Base-by-base conservation (phyloP, 768 basidiomycete species). In the Grammothele lineata region DNA sequence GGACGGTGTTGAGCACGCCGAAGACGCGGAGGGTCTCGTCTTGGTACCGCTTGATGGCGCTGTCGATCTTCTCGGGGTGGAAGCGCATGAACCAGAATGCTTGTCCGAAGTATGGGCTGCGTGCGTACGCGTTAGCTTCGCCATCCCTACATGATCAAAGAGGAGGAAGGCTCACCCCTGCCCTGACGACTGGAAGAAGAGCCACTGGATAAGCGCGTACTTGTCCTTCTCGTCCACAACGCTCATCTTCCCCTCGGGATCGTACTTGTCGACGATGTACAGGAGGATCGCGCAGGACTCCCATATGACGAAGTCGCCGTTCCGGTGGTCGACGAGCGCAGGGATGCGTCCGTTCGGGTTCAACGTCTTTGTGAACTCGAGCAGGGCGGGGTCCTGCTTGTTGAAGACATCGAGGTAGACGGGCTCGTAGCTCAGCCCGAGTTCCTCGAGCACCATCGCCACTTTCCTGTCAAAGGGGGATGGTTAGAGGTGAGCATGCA, bases 211-310 rank as follows among this genome's bases (percentile, higher is more conserved):
- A 45, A 55, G 46, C 7, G 21, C 22, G 40, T 40, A 53, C 57
- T 57, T 57, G 22, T 62, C 57, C n/a, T 45, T 48, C 2, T 37
- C 44, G 30, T 37, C 35, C 4, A 43, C 30, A n/a, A 54, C 57
- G 24, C 50, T 53, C 43, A 62, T 37, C 60, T 68, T 70, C 60
- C 64, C 53, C 22, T 73, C 70, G 30, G 51, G 55, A 57, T 77
- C 76, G 56, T 74, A 75, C 44, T 65, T 61, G 52, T 73, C 68
- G 24, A 59, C 59, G 32, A 76, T 61, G 61, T 73, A 75, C 7
- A 70, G 55, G 35, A 74, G 50, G 52, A 76, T 72, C 42, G 73
- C 73, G 43, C 65, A 64, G 19, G 63, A 62, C 56, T 70, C 69
- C 62, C 66, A 67, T 18, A 67, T 44, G 10, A 54, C 52, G 50